Evolutionary conservation across 257 asterid genomes (phyloP).

Genomic region (Handroanthus guayacan): DNA sequence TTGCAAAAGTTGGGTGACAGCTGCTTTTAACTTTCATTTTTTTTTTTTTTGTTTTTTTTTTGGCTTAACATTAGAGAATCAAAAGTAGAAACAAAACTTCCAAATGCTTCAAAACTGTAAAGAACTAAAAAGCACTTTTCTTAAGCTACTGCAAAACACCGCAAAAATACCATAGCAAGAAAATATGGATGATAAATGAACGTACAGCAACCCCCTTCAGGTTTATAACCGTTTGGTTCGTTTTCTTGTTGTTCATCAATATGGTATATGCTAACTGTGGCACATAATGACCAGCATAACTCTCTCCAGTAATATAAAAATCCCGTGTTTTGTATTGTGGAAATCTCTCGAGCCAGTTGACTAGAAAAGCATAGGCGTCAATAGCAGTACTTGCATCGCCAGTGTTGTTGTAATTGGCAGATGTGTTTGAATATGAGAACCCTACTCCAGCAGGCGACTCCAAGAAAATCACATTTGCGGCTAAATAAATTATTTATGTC

Average conservation of each 20-base stretch:
- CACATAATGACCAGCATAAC: constrained; percentile 57
- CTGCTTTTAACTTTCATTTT: too few relatives aligned
- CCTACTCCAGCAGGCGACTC: constrained; percentile 64
- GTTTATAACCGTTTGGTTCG: constrained; percentile 42
- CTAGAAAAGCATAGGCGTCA: constrained; percentile 50
- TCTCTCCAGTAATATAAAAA: constrained; percentile 53
- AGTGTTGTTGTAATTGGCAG: constrained; percentile 34
- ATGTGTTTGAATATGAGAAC: constrained; percentile 59
- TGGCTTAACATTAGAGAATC: too few relatives aligned
- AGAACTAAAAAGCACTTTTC: too few relatives aligned
- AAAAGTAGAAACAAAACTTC: too few relatives aligned
- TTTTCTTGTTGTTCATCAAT: constrained; percentile 36
- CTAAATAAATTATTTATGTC: constrained; percentile 29
- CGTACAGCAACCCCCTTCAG: constrained; percentile 55
- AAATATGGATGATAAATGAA: not conserved
- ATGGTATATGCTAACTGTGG: constrained; percentile 49
- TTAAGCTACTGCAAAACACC: too few relatives aligned
- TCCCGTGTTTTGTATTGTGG: constrained; percentile 50
- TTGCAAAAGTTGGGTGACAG: too few relatives aligned
- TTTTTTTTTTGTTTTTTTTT: too few relatives aligned
- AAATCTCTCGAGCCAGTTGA: constrained; percentile 59
- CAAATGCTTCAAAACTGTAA: too few relatives aligned
- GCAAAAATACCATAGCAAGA: not conserved
- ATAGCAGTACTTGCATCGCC: constrained; percentile 47
- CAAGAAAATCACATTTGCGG: constrained; percentile 54